These are phyloP conservation scores for Takakia lepidozioides DNA, from an alignment of 225 moss, liverwort and hornwort species.

Conservation along the genomic window DNA sequence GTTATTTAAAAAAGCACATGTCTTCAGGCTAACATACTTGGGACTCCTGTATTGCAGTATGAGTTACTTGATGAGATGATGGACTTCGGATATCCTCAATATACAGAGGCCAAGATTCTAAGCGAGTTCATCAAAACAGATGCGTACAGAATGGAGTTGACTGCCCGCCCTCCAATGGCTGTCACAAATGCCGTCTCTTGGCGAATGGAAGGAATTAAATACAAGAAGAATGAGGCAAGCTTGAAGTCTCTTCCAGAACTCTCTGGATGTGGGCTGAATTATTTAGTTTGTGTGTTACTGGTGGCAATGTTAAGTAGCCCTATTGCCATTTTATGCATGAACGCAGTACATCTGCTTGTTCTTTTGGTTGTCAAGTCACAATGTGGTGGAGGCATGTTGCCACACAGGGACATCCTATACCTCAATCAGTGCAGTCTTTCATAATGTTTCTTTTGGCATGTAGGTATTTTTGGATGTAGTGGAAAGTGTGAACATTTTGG, in stretches of 20 bases:
- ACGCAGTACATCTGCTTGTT: too few species aligned
- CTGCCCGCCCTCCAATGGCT: conserved; percentile 94
- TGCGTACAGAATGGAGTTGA: conserved; percentile 97
- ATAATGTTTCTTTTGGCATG: neutral
- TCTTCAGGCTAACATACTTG: neutral
- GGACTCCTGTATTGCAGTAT: conserved; percentile 52
- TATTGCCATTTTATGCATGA: too few species aligned
- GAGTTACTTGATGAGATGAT: conserved; percentile 99
- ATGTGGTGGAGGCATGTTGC: too few species aligned
- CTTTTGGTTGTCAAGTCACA: too few species aligned
- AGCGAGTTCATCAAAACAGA: conserved; percentile 98
- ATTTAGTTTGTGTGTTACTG: too few species aligned
- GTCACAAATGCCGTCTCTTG: conserved; percentile 99
- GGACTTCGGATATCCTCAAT: conserved; percentile 99
- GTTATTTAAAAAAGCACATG: too few species aligned
- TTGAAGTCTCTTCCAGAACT: too few species aligned
- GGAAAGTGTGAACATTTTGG: conserved; percentile 98
- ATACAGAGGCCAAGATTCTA: conserved; percentile 96
- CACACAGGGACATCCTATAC: too few species aligned
- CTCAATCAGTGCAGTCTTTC: too few species aligned
- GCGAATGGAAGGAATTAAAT: conserved; percentile 99
- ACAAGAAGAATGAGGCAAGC: conserved; percentile 95
- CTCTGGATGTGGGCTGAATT: too few species aligned
- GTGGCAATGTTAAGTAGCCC: too few species aligned
- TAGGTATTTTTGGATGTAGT: conserved; percentile 99